Evolutionary conservation across 768 basidiomycete species (phyloP).

Genomic region (Termitomyces sp.): DNA sequence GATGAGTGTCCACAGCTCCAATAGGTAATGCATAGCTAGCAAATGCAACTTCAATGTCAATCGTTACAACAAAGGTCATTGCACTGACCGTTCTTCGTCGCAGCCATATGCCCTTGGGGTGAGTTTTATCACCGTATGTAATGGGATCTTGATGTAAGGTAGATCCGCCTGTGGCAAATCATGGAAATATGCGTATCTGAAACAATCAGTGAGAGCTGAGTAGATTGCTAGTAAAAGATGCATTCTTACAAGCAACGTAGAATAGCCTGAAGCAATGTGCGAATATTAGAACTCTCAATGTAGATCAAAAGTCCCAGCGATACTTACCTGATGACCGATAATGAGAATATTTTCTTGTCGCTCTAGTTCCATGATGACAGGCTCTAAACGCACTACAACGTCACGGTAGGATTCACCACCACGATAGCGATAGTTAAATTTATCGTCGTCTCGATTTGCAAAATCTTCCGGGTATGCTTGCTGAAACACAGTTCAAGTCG

Average conservation of each 20-base stretch:
- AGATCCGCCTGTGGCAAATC: constrained; percentile 88
- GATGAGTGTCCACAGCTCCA: constrained; percentile 90
- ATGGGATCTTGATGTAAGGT: constrained; percentile 95
- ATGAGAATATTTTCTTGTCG: constrained; percentile 96
- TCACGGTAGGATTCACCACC: constrained; percentile 98
- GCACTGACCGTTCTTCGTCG: constrained; percentile 84
- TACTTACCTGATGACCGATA: constrained; percentile 83
- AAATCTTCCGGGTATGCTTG: constrained; percentile 97
- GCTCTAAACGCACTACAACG: constrained; percentile 91
- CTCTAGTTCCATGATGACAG: constrained; percentile 99
- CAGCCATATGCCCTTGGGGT: constrained; percentile 99
- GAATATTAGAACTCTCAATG: not conserved
- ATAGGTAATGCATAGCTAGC: constrained; percentile 84
- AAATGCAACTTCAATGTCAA: constrained; percentile 1
- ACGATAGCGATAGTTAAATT: constrained; percentile 98
- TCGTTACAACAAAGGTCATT: not conserved
- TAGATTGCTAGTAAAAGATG: constrained; percentile 2
- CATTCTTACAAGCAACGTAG: constrained; percentile 65
- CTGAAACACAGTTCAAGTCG: constrained; percentile 29
- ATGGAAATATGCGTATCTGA: constrained; percentile 95
- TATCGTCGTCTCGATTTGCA: constrained; percentile 96
- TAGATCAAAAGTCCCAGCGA: not conserved
- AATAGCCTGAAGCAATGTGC: constrained; percentile 47
- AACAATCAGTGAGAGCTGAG: constrained; percentile 13
- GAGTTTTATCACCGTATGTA: constrained; percentile 97